Evolutionary conservation across 1,284 basidiomycete genomes (phyloP), one percentile per base, ranked within the genome.

Genomic region (Ceratobasidium sp.): DNA sequence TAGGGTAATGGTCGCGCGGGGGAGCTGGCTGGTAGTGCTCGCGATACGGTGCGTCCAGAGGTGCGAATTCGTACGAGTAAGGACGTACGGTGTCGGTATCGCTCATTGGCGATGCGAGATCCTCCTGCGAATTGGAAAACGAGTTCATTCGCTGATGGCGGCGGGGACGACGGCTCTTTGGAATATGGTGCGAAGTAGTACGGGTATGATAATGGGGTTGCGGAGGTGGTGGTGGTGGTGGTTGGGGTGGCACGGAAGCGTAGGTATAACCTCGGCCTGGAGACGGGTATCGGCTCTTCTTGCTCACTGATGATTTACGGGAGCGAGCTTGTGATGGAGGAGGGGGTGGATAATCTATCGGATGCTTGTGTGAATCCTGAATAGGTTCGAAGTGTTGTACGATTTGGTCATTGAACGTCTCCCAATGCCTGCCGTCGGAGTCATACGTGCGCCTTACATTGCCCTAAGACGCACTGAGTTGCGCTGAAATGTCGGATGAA

Each of bases 21-120:
- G 60, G 42, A 15, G 60, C 39, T n/a, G 71, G 71, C 31, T 74
- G 47, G 60, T 74, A 64, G 28, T 53, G 58, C 42, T 74, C 71
- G 26, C 64, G 47, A 11, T 35, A 45, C 6, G 71, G 71, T 47
- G 56, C 10, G 13, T 31, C 68, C 31, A 20, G 47, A 15, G 35
- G 60, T 4, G 71, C 71, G 64, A 74, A 74, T 33, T 74, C 71
- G 37, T 74, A 74, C 58, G 71, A 74, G 60, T 74, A 74, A 3
- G 71, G 71, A n/a, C 71, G 71, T 33, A 64, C 45, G 33, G 60
- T 74, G 47, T 74, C 71, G n/a, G 42, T 39, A 20, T 74, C 71
- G 60, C 60, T 74, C 42, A 74, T 7, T 8, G 58, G 60, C n/a
- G 58, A 33, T 20, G 60, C 71, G 3, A 74, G 26, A 35, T 74